Conservation (phyloP, 192 early-diverging fungal species). For the Coemansia sp. region DNA sequence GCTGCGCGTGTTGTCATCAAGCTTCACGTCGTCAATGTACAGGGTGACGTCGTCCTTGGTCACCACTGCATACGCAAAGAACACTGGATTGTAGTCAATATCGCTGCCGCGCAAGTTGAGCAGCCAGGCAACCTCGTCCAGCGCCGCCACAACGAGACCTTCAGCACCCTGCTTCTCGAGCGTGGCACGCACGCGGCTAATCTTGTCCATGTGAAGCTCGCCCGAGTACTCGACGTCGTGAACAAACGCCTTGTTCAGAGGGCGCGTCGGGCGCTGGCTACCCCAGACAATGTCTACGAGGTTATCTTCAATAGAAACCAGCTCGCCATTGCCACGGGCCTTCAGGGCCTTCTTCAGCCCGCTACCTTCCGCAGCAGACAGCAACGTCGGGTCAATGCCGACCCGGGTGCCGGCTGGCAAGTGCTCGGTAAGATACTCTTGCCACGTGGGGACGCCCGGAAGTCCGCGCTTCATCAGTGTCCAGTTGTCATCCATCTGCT, state of each 20-base stretch:
- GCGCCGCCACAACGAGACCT: slow-evolving; percentile 78
- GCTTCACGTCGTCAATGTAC: slow-evolving; percentile 73
- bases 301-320: slow-evolving; percentile 73
- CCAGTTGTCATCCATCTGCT: slow-evolving; percentile 92
- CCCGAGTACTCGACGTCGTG: slow-evolving; percentile 72
- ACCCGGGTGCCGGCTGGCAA: slow-evolving; percentile 73
- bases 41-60: slow-evolving; percentile 64
- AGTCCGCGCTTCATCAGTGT: slow-evolving; percentile 89
- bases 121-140: slow-evolving; percentile 97
- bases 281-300: slow-evolving; percentile 86
- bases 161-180: slow-evolving; percentile 60
- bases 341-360: slow-evolving; percentile 55
- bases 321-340: slow-evolving; percentile 52
- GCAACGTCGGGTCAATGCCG: slow-evolving; percentile 86
- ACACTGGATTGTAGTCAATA: slow-evolving; percentile 93
- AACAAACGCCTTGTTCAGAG: slow-evolving; percentile 60
- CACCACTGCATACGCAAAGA: slow-evolving; percentile 87
- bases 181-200: slow-evolving; percentile 61
- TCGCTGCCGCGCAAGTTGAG: slow-evolving; percentile 96
- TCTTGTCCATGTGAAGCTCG: slow-evolving; percentile 60
- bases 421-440: slow-evolving; percentile 77
- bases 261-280: slow-evolving; percentile 64
- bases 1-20: slow-evolving; percentile 56
- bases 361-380: slow-evolving; percentile 65
- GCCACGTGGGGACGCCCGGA: slow-evolving; percentile 81